These are phyloP conservation scores for Chlorella vulgaris DNA, from an alignment of 139 green algal genomes.

Conservation along the genomic window DNA sequence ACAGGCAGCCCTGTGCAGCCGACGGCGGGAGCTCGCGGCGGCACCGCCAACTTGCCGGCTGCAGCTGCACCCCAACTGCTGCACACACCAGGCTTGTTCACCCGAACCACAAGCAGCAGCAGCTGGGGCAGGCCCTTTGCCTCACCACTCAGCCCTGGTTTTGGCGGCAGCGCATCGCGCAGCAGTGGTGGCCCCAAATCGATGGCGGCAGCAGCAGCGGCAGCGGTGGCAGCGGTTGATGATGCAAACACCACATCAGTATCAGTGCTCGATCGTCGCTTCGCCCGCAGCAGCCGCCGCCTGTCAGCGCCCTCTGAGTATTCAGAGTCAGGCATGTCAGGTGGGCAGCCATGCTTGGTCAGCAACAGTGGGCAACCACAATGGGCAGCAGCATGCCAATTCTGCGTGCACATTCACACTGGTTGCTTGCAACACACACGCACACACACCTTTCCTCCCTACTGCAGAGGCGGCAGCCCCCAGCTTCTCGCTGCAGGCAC, in stretches of 20 bases:
- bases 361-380: no score
- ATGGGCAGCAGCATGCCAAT: neutral
- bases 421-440: neutral
- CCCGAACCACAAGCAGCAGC: neutral
- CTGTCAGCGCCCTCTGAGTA: slow-evolving; percentile 22
- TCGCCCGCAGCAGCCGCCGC: neutral
- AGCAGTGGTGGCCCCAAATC: no score
- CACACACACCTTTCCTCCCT: neutral
- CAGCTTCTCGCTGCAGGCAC: slow-evolving; percentile 35
- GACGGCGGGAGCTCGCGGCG: slow-evolving; percentile 1
- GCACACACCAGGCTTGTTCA: neutral
- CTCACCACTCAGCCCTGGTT: neutral
- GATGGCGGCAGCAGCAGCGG: neutral
- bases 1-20: neutral
- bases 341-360: neutral
- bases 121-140: neutral
- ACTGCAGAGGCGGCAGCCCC: slow-evolving; percentile 9
- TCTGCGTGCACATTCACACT: neutral
- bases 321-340: slow-evolving; percentile 10
- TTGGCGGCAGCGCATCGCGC: neutral
- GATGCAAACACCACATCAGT: neutral
- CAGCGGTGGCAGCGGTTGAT: neutral
- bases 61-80: neutral
- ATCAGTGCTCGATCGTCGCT: neutral
- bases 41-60: slow-evolving; percentile 1